Evolutionary conservation across 371 early-diverging fungal species (phyloP), one percentile per base, ranked within the genome.

Genomic region (Funneliformis caledonium): DNA sequence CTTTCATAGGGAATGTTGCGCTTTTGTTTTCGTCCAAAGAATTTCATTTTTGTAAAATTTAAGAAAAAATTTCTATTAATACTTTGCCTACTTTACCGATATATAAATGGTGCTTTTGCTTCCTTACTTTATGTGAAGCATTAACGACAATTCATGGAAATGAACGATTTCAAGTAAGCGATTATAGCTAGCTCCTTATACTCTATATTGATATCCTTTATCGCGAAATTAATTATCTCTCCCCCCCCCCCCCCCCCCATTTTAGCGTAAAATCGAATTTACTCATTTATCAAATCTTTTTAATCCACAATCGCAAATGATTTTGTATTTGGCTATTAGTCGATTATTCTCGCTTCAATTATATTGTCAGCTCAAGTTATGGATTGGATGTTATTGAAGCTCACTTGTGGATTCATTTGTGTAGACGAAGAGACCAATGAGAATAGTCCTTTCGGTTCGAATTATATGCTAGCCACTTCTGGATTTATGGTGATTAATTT

Each of bases 121-220:
- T 87, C 91, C 31, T 85, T 95, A n/a, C 93, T 95, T 80, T 93
- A 50, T 91, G 93, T 80, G 95, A 95, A 80, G 93, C 92, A 22
- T 89, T 95, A 88, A 92, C 93, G 67, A 90, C 88, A 67, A 90
- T 94, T 50, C 91, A 91, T 14, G 95, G 95, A 26, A 95, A 94
- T 84, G 90, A 91, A 74, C 86, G 89, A 37, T 89, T 91, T 74
- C 90, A 91, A 79, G 90, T 88, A 72, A 22, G 37, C 56, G 14
- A 8, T 10, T 7, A 19, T 62, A 42, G n/a, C 68, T 56, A 26
- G 26, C 26, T 26, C 26, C 26, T 26, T 26, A 26, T 26, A 26
- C 8, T 16, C n/a, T 56, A 33, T 19, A 16, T 12, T n/a, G 61
- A 37, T 11, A 16, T 62, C 52, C 45, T 12, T 50, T 19, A 26